Conservation (phyloP, 345 rosid genomes). For the Acer campestre region DNA sequence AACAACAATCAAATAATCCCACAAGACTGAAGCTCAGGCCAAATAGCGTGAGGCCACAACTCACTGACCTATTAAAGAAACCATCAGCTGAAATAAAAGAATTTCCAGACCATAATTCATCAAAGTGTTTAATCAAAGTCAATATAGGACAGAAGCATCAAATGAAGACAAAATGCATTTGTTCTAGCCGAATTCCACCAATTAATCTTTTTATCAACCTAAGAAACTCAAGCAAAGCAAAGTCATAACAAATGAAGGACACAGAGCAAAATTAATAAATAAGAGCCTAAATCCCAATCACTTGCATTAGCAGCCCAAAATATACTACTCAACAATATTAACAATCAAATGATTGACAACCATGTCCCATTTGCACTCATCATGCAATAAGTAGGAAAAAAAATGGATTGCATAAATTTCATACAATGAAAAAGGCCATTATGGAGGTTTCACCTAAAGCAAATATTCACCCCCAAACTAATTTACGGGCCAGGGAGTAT, state of each 20-base stretch:
- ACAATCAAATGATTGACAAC: not conserved
- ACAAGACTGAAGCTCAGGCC: not conserved
- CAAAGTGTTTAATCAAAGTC: not conserved
- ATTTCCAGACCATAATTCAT: not conserved
- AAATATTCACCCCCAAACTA: not conserved
- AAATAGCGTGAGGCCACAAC: not conserved
- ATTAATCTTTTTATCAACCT: not conserved
- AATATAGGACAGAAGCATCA: not conserved
- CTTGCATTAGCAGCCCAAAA: not conserved
- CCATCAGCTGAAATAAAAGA: constrained; percentile 9
- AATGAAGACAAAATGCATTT: not conserved
- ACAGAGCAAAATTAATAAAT: not conserved
- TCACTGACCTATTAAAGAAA: not conserved
- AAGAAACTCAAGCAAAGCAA: not conserved
- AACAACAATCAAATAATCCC: not conserved
- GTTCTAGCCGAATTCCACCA: not conserved
- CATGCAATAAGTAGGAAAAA: not conserved
- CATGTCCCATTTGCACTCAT: not conserved
- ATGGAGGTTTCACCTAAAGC: not conserved
- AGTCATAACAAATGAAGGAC: not conserved
- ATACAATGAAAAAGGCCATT: not conserved
- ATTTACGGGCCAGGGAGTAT: not conserved
- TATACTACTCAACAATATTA: too few species aligned
- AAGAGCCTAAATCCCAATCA: not conserved
- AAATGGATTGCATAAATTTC: not conserved